These are phyloP conservation scores for Fusarium nygamai DNA, from an alignment of 2,329 filamentous ascomycete genomes.

Conservation along the genomic window DNA sequence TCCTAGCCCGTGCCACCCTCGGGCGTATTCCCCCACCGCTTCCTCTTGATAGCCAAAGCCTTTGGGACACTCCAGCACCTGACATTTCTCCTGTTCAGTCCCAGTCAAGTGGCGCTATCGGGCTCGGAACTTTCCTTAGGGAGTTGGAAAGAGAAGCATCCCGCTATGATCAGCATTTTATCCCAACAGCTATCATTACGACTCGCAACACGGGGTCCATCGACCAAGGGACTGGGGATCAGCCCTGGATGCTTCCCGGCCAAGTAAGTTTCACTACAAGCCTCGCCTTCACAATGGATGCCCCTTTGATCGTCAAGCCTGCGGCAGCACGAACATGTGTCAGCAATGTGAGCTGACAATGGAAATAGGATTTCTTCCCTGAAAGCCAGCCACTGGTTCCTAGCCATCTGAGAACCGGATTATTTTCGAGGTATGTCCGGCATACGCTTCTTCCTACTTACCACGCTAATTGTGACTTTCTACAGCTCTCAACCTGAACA, in stretches of 20 bases:
- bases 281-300: neutral
- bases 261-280: slow-evolving; percentile 5
- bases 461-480: neutral
- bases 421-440: neutral
- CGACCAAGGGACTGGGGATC: neutral
- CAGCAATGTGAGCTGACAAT: neutral
- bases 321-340: too few relatives aligned
- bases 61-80: neutral
- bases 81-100: neutral
- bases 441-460: too few relatives aligned
- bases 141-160: neutral
- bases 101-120: neutral
- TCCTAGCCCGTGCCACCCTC: neutral
- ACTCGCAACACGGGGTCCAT: neutral
- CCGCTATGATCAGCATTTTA: neutral
- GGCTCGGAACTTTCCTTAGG: neutral
- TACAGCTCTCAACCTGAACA: neutral
- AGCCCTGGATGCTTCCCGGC: neutral
- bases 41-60: neutral
- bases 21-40: neutral
- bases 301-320: too few relatives aligned
- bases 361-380: neutral
- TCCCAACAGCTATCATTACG: neutral
- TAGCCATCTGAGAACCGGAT: neutral
- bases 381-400: neutral